phyloP scores from a whole-genome alignment of 2,329 filamentous ascomycete species.

The Fusarium newnesense region DNA sequence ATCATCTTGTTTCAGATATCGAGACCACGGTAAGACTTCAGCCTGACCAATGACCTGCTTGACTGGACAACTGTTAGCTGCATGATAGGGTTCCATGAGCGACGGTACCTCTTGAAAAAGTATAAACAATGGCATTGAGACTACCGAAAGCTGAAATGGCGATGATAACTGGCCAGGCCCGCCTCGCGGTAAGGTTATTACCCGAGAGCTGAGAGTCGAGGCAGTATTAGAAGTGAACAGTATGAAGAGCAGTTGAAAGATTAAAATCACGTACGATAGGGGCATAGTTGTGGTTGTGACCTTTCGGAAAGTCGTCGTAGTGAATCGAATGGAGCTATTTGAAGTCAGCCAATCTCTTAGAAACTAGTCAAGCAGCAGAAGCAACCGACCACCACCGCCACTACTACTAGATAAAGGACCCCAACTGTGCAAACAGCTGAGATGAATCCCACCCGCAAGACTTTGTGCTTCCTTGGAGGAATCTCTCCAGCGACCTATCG shows the following conservation, averaged over 20 bases:
- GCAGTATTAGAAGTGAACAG: background rate
- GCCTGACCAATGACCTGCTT: background rate
- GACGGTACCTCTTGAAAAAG: background rate
- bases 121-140: background rate
- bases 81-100: accelerated
- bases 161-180: background rate
- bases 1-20: background rate
- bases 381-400: background rate
- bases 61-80: background rate
- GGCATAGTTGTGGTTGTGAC: background rate
- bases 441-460: background rate
- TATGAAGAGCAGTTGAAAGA: background rate
- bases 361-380: background rate
- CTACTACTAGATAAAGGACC: background rate
- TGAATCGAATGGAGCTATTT: background rate
- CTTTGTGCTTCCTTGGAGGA: background rate
- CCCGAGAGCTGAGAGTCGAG: background rate
- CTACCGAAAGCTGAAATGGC: background rate
- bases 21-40: background rate
- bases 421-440: background rate
- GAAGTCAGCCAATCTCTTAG: background rate
- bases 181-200: background rate
- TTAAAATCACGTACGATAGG: background rate
- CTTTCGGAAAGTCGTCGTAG: background rate
- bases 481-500: background rate